Conservation (phyloP, 192 early-diverging fungal genomes). For the Coemansia sp. region DNA sequence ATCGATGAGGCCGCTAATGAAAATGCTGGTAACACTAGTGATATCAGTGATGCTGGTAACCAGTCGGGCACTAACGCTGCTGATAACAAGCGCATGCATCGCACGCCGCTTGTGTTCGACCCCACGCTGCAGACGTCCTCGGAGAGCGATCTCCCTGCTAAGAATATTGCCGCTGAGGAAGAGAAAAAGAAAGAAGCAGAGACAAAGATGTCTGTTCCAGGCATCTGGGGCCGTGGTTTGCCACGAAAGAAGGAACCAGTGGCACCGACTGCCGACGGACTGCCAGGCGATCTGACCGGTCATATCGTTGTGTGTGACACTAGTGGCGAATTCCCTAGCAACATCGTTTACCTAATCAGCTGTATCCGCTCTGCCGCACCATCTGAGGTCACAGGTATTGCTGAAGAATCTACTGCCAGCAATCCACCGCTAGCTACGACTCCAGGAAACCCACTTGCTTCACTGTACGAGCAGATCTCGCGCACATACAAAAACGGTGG, state of each 20-base stretch:
- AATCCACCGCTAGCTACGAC: neutral
- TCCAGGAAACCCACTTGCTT: slow-evolving; percentile 26
- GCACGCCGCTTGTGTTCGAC: slow-evolving; percentile 46
- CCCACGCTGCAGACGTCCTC: slow-evolving; percentile 26
- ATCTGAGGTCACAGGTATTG: slow-evolving; percentile 23
- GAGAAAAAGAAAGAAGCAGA: neutral
- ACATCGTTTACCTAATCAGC: slow-evolving; percentile 67
- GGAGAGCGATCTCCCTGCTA: slow-evolving; percentile 20
- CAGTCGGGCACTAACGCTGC: slow-evolving; percentile 7
- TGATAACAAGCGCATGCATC: slow-evolving; percentile 18
- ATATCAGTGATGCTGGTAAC: slow-evolving; percentile 14
- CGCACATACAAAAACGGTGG: slow-evolving; percentile 33
- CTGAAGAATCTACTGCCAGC: slow-evolving; percentile 2
- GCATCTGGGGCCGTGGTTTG: neutral
- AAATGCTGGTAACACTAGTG: neutral
- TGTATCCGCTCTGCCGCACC: slow-evolving; percentile 62
- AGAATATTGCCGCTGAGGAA: neutral
- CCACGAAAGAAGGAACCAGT: slow-evolving; percentile 6
- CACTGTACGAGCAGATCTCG: slow-evolving; percentile 53
- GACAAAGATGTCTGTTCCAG: neutral
- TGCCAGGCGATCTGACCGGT: slow-evolving; percentile 49
- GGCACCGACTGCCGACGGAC: slow-evolving; percentile 23
- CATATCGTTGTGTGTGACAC: slow-evolving; percentile 66
- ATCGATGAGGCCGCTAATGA: slow-evolving; percentile 14
- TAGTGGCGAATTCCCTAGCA: slow-evolving; percentile 59